A percentile compares a stretch with the other conserved stretches of the same genome.
These are phyloP conservation scores for Chloromonas sp. DNA, from an alignment of 163 green algal species.

Conservation along the genomic window DNA sequence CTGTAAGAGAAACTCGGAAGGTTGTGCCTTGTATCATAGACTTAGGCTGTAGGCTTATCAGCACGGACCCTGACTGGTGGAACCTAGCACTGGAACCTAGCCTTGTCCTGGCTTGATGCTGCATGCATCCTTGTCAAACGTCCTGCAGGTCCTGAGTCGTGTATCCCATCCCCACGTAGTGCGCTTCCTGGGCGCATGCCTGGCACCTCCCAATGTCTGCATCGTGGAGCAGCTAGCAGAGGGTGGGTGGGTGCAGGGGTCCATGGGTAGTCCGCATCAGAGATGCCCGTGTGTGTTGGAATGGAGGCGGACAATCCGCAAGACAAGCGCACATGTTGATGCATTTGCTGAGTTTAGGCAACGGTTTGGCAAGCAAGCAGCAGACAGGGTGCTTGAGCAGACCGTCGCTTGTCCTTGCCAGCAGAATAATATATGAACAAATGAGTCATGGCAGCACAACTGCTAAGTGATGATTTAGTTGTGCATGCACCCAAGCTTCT, in stretches of 20 bases:
- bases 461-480: no score
- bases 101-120: background rate
- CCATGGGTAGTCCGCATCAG: background rate
- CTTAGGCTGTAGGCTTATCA: background rate
- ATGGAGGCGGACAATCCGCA: background rate
- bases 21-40: background rate
- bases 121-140: background rate
- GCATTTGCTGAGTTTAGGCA: no score
- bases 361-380: no score
- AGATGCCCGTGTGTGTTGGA: background rate
- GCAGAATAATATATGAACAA: no score
- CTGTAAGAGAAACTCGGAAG: no score
- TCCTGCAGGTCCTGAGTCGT: slow-evolving; percentile 42
- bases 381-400: no score
- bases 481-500: no score
- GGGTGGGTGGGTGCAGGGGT: slow-evolving; percentile 10
- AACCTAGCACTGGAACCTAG: background rate
- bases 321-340: background rate
- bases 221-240: slow-evolving; percentile 53
- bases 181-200: slow-evolving; percentile 48
- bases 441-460: no score
- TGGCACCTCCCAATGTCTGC: slow-evolving; percentile 47
- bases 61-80: background rate
- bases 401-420: no score
- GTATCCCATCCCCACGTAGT: slow-evolving; percentile 56